These are phyloP conservation scores for Danielia reshetovae DNA, from an alignment of 805 yeast species.

Conservation along the genomic window DNA sequence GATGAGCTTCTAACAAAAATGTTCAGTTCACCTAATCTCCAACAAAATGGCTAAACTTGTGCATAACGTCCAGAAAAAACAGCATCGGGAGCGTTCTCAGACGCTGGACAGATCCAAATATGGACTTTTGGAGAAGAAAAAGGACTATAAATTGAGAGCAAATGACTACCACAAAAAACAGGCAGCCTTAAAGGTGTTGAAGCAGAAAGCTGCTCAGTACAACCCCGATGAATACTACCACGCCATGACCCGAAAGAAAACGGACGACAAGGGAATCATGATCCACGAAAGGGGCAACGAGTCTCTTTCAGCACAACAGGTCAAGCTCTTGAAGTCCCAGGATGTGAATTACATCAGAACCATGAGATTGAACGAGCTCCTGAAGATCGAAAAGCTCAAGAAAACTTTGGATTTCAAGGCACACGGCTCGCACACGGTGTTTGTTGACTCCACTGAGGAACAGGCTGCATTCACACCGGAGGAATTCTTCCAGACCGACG, in stretches of 20 bases:
- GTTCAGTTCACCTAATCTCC: not conserved
- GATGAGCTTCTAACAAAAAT: too few species aligned
- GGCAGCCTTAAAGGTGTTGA: slow-evolving; percentile 64
- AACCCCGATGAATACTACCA: slow-evolving; percentile 97
- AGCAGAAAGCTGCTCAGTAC: slow-evolving; percentile 64
- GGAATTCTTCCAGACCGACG: slow-evolving; percentile 66
- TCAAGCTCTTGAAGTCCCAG: slow-evolving; percentile 81
- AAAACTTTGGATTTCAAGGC: slow-evolving; percentile 48
- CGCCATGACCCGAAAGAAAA: slow-evolving; percentile 72
- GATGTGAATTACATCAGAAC: slow-evolving; percentile 85
- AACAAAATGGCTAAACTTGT: slow-evolving; percentile 66
- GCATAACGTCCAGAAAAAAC: slow-evolving; percentile 92
- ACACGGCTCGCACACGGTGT: slow-evolving; percentile 78
- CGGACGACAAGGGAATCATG: slow-evolving; percentile 68
- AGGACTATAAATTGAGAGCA: slow-evolving; percentile 47
- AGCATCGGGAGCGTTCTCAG: slow-evolving; percentile 93
- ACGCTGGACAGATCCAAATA: slow-evolving; percentile 64
- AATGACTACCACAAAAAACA: slow-evolving; percentile 56
- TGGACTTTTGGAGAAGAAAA: slow-evolving; percentile 90
- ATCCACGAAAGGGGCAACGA: slow-evolving; percentile 63
- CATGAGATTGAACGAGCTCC: slow-evolving; percentile 63
- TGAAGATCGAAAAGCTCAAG: slow-evolving; percentile 57
- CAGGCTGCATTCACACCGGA: slow-evolving; percentile 61
- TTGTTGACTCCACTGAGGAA: slow-evolving; percentile 63
- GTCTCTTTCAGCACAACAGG: slow-evolving; percentile 65